Evolutionary conservation across 2,329 filamentous ascomycete species (phyloP), one percentile per base, ranked within the genome.

Genomic region (Fusarium protoensiforme): DNA sequence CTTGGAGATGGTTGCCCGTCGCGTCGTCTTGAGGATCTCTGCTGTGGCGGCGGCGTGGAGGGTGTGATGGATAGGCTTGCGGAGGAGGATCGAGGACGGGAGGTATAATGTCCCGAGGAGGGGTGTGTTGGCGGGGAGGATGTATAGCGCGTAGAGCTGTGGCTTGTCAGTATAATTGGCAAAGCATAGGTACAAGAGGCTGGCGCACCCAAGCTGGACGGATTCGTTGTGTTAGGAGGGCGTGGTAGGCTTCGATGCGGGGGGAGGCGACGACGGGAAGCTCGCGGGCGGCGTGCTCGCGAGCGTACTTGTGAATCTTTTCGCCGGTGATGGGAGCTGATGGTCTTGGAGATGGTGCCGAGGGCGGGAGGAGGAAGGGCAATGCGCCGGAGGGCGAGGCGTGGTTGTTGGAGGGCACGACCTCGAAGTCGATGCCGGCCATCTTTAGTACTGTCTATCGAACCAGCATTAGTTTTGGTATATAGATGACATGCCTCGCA

Each of bases 381-480:
- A 98, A 88, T n/a, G 92, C 88, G 66, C 96, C 95, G 24, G 92
- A 92, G 0, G 96, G 96, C 3, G 95, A 98, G 60, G 96, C 95
- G 85, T 98, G 96, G 82, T 98, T 98, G 76, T 91, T 97, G 5
- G 95, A 97, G 6, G 94, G 84, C 8, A 90, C 85, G 60, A 92
- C 85, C 61, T 86, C 85, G 81, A 95, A 92, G 6, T 90, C 83
- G 67, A 98, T 86, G 43, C 88, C 88, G 59, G 91, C 88, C 77
- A 98, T 94, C 77, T 90, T 93, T 70, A 99, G 88, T 82, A 94
- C 96, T 33, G 95, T 92, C 94, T 97, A 33, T 27, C 41, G 16
- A 41, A 35, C 57, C 13, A 14, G 62, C 46, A 59, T 61, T 29
- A 56, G 64, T 13, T 22, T 3, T 20, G 3, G 1, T 2, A 59